phyloP scores from a whole-genome alignment of 1,284 basidiomycete genomes.

The Ustilago bromivora region DNA sequence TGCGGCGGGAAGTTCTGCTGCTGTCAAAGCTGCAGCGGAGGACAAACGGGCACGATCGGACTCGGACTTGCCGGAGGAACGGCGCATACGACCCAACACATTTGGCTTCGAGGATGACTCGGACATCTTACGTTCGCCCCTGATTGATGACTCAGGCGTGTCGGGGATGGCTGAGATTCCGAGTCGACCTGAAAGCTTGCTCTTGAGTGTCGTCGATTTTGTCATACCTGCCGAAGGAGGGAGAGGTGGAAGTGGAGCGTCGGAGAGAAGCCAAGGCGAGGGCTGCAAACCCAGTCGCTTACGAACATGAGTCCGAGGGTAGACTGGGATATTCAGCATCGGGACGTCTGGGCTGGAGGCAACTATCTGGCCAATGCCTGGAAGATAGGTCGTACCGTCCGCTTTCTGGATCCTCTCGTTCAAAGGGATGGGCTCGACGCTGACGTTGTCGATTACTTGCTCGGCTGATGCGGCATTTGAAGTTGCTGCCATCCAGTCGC shows the following conservation, averaged over 20 bases:
- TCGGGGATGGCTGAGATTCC: background rate
- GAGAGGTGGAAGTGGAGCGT: background rate
- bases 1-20: slow-evolving; percentile 35
- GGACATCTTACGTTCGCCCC: slow-evolving; percentile 12
- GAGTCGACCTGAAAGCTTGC: slow-evolving; percentile 33
- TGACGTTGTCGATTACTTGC: background rate
- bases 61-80: slow-evolving; percentile 10
- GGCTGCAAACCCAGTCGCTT: slow-evolving; percentile 20
- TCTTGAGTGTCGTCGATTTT: slow-evolving; percentile 17
- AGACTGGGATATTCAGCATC: slow-evolving; percentile 9
- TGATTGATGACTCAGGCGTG: background rate
- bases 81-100: slow-evolving; percentile 20
- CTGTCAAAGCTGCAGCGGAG: background rate
- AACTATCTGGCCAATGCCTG: slow-evolving; percentile 44
- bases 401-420: slow-evolving; percentile 20
- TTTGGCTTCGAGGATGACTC: slow-evolving; percentile 18
- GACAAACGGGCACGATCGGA: slow-evolving; percentile 6
- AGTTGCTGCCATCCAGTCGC: slow-evolving; percentile 33
- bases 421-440: slow-evolving; percentile 32
- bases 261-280: background rate
- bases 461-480: background rate
- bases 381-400: slow-evolving; percentile 25
- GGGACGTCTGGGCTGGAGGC: slow-evolving; percentile 30
- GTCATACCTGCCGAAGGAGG: background rate
- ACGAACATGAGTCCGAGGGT: slow-evolving; percentile 14